Evolutionary conservation across 192 early-diverging fungal genomes (phyloP).

Genomic region (Coemansia sp.): DNA sequence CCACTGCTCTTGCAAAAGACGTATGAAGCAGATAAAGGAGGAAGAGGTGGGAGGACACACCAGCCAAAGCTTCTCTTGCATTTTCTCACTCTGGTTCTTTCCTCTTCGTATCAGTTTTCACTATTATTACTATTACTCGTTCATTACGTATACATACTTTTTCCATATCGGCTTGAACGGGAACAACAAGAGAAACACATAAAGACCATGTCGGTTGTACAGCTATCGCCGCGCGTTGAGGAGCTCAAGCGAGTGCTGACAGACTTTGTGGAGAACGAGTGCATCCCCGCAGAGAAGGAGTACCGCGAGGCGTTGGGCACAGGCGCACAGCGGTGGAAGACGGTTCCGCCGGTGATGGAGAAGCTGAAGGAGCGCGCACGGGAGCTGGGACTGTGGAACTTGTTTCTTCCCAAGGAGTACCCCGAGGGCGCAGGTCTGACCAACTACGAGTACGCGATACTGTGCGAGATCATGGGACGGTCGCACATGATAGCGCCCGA

Average conservation of each 20-base stretch:
- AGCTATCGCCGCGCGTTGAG: conserved; percentile 47
- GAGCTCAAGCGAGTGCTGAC: conserved; percentile 36
- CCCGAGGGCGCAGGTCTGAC: conserved; percentile 81
- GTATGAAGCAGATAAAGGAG: too few relatives aligned
- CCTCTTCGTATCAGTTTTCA: background rate
- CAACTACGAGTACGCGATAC: conserved; percentile 91
- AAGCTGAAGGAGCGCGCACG: conserved; percentile 84
- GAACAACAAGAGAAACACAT: background rate
- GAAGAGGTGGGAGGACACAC: too few relatives aligned
- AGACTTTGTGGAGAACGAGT: conserved; percentile 72
- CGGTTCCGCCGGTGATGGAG: conserved; percentile 84
- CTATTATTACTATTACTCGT: too few relatives aligned
- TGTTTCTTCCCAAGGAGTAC: conserved; percentile 84
- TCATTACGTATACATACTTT: too few relatives aligned
- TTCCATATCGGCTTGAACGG: too few relatives aligned
- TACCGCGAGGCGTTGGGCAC: conserved; percentile 72
- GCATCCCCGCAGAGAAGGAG: conserved; percentile 87
- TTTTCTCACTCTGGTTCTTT: background rate
- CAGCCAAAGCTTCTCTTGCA: background rate
- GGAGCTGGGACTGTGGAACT: conserved; percentile 92
- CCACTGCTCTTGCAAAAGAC: too few relatives aligned
- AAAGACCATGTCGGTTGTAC: conserved; percentile 30
- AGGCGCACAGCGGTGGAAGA: conserved; percentile 79
- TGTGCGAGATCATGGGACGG: conserved; percentile 89
- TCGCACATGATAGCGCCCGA: conserved; percentile 82